Evolutionary conservation across 192 early-diverging fungal genomes (phyloP), one percentile per base, ranked within the genome.

Genomic region (Rhizophagus clarus): DNA sequence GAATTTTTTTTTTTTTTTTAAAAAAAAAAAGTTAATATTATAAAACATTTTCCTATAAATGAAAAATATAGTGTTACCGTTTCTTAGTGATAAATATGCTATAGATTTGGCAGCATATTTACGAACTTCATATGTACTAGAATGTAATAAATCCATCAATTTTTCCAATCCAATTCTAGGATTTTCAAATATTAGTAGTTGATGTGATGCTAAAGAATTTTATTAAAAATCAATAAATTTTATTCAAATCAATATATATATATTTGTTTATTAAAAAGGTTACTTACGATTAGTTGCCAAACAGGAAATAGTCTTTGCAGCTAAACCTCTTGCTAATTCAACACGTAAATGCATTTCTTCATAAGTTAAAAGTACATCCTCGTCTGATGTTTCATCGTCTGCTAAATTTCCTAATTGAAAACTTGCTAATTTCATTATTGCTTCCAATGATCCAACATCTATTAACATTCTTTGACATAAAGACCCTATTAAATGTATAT

Each of bases 71-170:
- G 24, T 69, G 72, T 71, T 87, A 82, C 88, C 89, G 62, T 90
- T 90, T 37, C 89, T 82, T 29, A 88, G 62, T 4, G 89, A 90
- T 37, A 90, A 63, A 56, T 89, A 90, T 0, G 89, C 89, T 62
- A 90, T 83, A 26, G 89, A 83, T 63, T 90, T 90, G 61, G 88
- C 87, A 12, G 82, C 87, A 71, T 90, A 90, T 77, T 88, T 90
- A 51, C 82, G 70, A 5, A 89, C 88, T 77, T 87, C 83, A 14
- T 49, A 20, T 60, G 88, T 87, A n/a, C 45, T 83, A 0, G 88
- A 85, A 24, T 81, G 73, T 32, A 90, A 68, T 14, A 88, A 56
- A 72, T 81, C 67, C n/a, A 84, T 74, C 45, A 90, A 42, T 9
- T 79, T 82, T 60, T 84, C 77, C 29, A 86, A 83, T 37, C 61